phyloP scores from a whole-genome alignment of 2,329 filamentous ascomycete species.

The Neoascochyta sp. region DNA sequence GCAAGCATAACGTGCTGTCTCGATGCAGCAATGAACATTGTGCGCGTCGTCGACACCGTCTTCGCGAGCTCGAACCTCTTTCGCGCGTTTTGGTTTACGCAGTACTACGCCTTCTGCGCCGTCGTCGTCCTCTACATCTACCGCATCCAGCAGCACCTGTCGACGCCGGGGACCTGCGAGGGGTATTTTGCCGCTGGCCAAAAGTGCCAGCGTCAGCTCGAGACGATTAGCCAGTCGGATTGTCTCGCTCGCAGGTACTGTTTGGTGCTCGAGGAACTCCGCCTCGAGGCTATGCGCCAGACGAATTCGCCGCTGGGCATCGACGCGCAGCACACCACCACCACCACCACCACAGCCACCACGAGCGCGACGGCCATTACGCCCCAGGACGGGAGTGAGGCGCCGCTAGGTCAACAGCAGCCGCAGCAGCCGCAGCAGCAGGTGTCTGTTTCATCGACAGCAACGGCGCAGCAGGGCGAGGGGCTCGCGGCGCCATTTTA shows the following conservation, averaged over 20 bases:
- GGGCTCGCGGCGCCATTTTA: slow-evolving; percentile 11
- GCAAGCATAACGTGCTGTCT: slow-evolving; percentile 46
- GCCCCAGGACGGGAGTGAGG: background rate
- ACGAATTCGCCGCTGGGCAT: slow-evolving; percentile 6
- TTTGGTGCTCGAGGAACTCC: slow-evolving; percentile 52
- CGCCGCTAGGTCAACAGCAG: slow-evolving; percentile 1
- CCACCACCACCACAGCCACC: background rate
- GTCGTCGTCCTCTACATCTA: slow-evolving; percentile 54
- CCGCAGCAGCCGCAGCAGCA: slow-evolving; percentile 1
- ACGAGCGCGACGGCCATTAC: background rate
- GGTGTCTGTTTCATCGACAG: slow-evolving; percentile 3
- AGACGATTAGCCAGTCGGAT: slow-evolving; percentile 29
- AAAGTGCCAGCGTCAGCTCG: slow-evolving; percentile 42
- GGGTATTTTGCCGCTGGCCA: slow-evolving; percentile 43
- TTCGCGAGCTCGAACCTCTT: slow-evolving; percentile 42
- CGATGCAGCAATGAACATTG: slow-evolving; percentile 45
- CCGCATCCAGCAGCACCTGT: slow-evolving; percentile 49
- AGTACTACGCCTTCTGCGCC: slow-evolving; percentile 54
- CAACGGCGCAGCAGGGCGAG: slow-evolving; percentile 13
- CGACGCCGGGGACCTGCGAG: slow-evolving; percentile 48
- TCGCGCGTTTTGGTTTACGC: slow-evolving; percentile 52
- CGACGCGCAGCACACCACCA: slow-evolving; percentile 1
- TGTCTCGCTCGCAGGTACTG: slow-evolving; percentile 46
- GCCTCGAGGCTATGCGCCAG: slow-evolving; percentile 40
- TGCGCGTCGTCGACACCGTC: slow-evolving; percentile 45